phyloP scores from a whole-genome alignment of 352 stramenopile species.

The Globisporangium lucens region DNA sequence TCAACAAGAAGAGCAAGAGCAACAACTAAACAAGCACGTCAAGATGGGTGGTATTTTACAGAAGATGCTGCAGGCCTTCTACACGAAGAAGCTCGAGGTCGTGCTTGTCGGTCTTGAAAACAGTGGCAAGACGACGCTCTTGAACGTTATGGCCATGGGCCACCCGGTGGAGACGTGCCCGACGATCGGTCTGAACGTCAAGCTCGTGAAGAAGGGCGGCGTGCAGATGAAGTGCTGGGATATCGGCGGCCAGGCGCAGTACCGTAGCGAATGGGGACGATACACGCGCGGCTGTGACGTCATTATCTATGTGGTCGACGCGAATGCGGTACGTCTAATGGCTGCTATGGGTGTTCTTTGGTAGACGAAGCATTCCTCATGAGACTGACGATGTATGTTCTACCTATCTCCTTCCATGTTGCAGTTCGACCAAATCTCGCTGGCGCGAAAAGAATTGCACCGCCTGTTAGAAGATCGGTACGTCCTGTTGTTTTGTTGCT shows the following conservation, averaged over 20 bases:
- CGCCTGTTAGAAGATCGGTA: conserved; percentile 93
- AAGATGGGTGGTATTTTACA: conserved; percentile 92
- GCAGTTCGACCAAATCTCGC: conserved; percentile 91
- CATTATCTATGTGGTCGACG: conserved; percentile 98
- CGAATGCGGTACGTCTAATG: conserved; percentile 82
- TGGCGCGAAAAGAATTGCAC: conserved; percentile 93
- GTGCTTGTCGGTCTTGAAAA: conserved; percentile 97
- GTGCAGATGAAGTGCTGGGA: conserved; percentile 99
- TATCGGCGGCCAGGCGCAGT: conserved; percentile 97
- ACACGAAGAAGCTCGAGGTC: conserved; percentile 97
- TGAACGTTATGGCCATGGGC: conserved; percentile 96
- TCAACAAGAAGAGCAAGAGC: background rate
- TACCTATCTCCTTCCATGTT: background rate
- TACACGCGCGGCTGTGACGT: conserved; percentile 98
- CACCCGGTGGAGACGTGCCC: conserved; percentile 94
- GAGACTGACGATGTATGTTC: background rate
- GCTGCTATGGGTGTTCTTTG: background rate
- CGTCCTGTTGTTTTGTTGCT: conserved; percentile 26
- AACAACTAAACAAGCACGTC: background rate
- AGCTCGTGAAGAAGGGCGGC: conserved; percentile 94
- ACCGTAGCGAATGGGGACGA: conserved; percentile 91
- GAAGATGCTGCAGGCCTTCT: conserved; percentile 95
- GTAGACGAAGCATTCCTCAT: background rate
- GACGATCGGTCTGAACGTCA: conserved; percentile 98
- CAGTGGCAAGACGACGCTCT: conserved; percentile 95